Evolutionary conservation across 1,284 basidiomycete genomes (phyloP).

Genomic region (Austroboletus novae-zelandiae): DNA sequence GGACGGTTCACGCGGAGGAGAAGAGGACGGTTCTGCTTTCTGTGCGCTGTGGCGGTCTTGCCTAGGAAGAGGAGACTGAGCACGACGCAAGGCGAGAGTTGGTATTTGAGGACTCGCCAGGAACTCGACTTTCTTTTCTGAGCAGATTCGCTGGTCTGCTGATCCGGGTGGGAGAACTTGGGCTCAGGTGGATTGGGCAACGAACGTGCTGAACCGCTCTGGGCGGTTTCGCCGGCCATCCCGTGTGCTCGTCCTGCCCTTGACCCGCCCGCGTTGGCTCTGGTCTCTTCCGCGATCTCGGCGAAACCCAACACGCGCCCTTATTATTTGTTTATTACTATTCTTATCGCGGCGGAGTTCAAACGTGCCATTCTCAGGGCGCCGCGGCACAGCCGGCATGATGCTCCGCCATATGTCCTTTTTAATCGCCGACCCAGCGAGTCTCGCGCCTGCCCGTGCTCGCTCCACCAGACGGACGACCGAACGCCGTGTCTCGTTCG

Average conservation of each 20-base stretch:
- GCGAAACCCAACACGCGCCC: neutral
- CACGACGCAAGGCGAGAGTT: slow-evolving; percentile 18
- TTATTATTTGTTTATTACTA: slow-evolving; percentile 16
- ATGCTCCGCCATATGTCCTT: slow-evolving; percentile 11
- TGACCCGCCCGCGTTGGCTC: neutral
- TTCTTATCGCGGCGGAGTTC: slow-evolving; percentile 17
- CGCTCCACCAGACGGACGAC: no score
- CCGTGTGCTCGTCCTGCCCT: slow-evolving; percentile 10
- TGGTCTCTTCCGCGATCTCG: slow-evolving; percentile 11
- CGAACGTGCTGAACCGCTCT: slow-evolving; percentile 14
- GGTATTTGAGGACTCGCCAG: slow-evolving; percentile 29
- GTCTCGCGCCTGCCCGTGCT: neutral
- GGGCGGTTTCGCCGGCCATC: slow-evolving; percentile 12
- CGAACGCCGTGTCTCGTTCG: neutral
- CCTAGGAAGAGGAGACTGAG: slow-evolving; percentile 25
- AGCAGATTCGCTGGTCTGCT: slow-evolving; percentile 27
- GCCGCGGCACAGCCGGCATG: slow-evolving; percentile 30
- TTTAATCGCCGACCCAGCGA: slow-evolving; percentile 34
- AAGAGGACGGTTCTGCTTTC: slow-evolving; percentile 19
- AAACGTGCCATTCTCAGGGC: slow-evolving; percentile 21
- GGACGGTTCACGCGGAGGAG: slow-evolving; percentile 24
- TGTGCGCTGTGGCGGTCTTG: slow-evolving; percentile 27
- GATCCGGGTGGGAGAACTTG: slow-evolving; percentile 35
- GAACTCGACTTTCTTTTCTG: slow-evolving; percentile 23
- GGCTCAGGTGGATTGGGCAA: slow-evolving; percentile 17